Conservation (phyloP, 345 rosid genomes). For the Camelina laxa region DNA sequence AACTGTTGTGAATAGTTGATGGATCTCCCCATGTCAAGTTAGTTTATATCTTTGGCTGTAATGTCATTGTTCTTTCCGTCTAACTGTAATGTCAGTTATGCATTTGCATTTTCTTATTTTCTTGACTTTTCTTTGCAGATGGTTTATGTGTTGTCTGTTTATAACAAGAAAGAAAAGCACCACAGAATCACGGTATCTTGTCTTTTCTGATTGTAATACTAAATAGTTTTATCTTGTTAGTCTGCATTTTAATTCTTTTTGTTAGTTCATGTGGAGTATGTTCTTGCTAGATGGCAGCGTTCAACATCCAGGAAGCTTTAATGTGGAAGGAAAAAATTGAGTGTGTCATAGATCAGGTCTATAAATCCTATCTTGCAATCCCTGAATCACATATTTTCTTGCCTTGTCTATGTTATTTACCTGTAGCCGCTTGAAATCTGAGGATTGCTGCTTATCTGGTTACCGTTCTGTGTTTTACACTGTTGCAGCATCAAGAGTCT, state of each 20-base stretch:
- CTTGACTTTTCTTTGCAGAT: conserved; percentile 61
- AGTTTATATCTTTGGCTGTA: not conserved
- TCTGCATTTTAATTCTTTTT: conserved; percentile 31
- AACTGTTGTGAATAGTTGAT: conserved; percentile 13
- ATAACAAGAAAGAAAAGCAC: conserved; percentile 92
- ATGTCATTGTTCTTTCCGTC: not conserved
- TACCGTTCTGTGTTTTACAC: conserved; percentile 18
- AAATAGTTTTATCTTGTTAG: not conserved
- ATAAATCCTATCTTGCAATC: conserved; percentile 14
- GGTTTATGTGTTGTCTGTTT: conserved; percentile 90
- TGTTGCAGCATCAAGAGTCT: conserved; percentile 89
- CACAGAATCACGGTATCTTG: conserved; percentile 80
- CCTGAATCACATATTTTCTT: not conserved
- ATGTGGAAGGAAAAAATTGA: conserved; percentile 95
- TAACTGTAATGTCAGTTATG: conserved; percentile 1
- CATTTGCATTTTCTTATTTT: conserved; percentile 5
- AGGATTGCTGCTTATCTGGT: conserved; percentile 23
- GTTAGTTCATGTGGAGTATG: conserved; percentile 42
- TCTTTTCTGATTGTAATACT: conserved; percentile 11
- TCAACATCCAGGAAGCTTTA: conserved; percentile 94
- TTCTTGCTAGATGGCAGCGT: conserved; percentile 94
- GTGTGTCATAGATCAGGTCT: conserved; percentile 92
- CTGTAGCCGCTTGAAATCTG: conserved; percentile 13
- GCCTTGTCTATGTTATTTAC: not conserved
- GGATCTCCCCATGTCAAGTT: conserved; percentile 21